Evolutionary conservation across 352 stramenopile species (phyloP).

Genomic region (Globisporangium rhizosaccharum): DNA sequence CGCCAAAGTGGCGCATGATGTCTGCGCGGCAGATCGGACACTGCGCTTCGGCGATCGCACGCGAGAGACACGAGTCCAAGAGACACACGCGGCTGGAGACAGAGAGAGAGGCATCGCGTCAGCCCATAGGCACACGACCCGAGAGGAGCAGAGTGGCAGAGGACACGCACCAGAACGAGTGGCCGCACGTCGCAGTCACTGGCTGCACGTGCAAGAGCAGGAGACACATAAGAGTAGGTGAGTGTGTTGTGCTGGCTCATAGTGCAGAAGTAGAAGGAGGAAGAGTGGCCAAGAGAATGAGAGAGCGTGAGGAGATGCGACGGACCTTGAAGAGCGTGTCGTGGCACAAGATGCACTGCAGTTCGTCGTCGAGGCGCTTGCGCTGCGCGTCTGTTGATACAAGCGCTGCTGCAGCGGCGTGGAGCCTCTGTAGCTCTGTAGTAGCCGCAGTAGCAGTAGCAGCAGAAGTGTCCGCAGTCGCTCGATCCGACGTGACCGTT

Average conservation of each 20-base stretch:
- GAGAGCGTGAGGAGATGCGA: neutral
- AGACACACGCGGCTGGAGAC: slow-evolving; percentile 37
- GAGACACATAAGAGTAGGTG: neutral
- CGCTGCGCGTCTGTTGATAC: neutral
- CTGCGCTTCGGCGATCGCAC: slow-evolving; percentile 37
- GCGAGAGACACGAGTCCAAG: slow-evolving; percentile 39
- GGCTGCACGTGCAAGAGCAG: slow-evolving; percentile 18
- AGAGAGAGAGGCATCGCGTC: neutral
- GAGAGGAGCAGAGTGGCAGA: neutral
- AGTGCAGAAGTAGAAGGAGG: neutral
- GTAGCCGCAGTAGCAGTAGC: too few species aligned
- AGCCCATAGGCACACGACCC: neutral
- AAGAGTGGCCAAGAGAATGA: neutral
- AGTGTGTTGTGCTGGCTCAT: too few species aligned
- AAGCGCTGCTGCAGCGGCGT: too few species aligned
- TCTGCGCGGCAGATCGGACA: slow-evolving; percentile 43
- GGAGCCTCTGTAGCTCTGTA: too few species aligned
- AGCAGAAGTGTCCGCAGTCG: too few species aligned
- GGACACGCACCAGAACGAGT: slow-evolving; percentile 47
- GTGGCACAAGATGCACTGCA: slow-evolving; percentile 57
- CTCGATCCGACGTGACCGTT: too few species aligned
- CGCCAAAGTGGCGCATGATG: slow-evolving; percentile 25
- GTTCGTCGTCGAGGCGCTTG: slow-evolving; percentile 16
- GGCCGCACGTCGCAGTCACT: slow-evolving; percentile 34
- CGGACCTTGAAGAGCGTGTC: slow-evolving; percentile 47